phyloP scores from a whole-genome alignment of 1,284 basidiomycete genomes.

The Leccinum insigne region DNA sequence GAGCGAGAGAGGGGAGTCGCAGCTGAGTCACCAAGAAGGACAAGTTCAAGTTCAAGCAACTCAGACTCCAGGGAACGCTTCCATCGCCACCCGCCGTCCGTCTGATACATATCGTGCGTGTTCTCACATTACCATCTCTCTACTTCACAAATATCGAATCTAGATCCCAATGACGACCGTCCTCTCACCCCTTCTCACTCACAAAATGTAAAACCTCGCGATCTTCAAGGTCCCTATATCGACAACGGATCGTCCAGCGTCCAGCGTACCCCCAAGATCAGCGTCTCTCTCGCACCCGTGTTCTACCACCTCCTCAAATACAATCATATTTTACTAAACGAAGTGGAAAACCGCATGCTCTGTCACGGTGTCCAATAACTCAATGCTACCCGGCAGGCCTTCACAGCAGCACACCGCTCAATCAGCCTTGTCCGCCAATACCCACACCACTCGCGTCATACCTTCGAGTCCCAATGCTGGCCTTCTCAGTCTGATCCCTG shows the following conservation, averaged over 20 bases:
- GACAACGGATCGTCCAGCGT: constrained; percentile 14
- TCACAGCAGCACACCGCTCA: constrained; percentile 12
- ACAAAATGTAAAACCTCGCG: constrained; percentile 36
- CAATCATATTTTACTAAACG: constrained; percentile 4
- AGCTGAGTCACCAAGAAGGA: constrained; percentile 24
- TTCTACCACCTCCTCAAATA: constrained; percentile 26
- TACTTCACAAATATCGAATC: constrained; percentile 18
- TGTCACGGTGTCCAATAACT: constrained; percentile 3
- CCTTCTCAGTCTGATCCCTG: constrained; percentile 31
- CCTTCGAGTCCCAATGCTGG: constrained; percentile 23
- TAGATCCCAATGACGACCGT: constrained; percentile 23
- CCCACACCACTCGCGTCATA: constrained; percentile 23
- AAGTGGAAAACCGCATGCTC: too few relatives aligned
- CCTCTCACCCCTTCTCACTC: constrained; percentile 39
- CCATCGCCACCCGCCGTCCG: not conserved
- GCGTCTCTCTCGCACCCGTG: constrained; percentile 32
- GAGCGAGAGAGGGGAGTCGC: too few relatives aligned
- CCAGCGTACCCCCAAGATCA: constrained; percentile 41
- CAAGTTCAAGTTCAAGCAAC: constrained; percentile 31
- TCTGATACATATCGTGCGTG: constrained; percentile 23
- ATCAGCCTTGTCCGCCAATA: constrained; percentile 1
- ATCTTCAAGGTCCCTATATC: constrained; percentile 31
- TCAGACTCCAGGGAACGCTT: constrained; percentile 23
- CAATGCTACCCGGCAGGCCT: constrained; percentile 8
- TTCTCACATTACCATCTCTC: constrained; percentile 10